Percentiles rank a stretch among this genome's conserved stretches.
phyloP scores from a whole-genome alignment of 805 yeast genomes.

The Spathaspora girioi region DNA sequence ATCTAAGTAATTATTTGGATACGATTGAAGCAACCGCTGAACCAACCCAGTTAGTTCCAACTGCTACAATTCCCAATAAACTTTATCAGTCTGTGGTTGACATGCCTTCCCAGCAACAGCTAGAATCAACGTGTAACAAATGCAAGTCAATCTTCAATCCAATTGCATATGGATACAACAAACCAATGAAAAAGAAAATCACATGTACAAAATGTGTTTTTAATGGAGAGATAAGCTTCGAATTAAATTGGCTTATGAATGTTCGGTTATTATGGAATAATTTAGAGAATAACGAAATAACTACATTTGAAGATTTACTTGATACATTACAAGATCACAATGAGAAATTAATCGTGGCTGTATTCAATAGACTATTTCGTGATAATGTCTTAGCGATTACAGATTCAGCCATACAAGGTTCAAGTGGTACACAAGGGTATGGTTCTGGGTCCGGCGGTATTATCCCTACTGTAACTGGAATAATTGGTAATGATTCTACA shows the following conservation, averaged over 20 bases:
- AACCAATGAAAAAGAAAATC: conserved; percentile 1
- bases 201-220: conserved; percentile 17
- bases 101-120: neutral
- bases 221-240: conserved; percentile 17
- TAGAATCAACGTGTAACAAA: conserved; percentile 17
- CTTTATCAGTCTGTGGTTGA: neutral
- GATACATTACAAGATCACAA: conserved; percentile 7
- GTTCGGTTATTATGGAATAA: conserved; percentile 30
- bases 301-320: conserved; percentile 11
- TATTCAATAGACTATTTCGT: conserved; percentile 11
- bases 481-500: conserved; percentile 7
- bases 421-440: conserved; percentile 1
- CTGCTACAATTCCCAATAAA: neutral
- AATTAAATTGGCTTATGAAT: conserved; percentile 27
- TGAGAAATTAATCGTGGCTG: conserved; percentile 3
- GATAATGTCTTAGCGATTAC: conserved; percentile 10
- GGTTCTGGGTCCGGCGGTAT: conserved; percentile 9
- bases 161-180: conserved; percentile 27
- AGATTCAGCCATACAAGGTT: conserved; percentile 6
- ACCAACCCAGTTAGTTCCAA: conserved; percentile 1
- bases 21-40: neutral
- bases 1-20: conserved; percentile 16
- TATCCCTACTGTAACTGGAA: conserved; percentile 9
- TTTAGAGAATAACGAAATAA: conserved; percentile 17
- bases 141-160: conserved; percentile 31